These are phyloP conservation scores for Acacia concinna DNA, from an alignment of 331 rosid genomes.

Conservation along the genomic window DNA sequence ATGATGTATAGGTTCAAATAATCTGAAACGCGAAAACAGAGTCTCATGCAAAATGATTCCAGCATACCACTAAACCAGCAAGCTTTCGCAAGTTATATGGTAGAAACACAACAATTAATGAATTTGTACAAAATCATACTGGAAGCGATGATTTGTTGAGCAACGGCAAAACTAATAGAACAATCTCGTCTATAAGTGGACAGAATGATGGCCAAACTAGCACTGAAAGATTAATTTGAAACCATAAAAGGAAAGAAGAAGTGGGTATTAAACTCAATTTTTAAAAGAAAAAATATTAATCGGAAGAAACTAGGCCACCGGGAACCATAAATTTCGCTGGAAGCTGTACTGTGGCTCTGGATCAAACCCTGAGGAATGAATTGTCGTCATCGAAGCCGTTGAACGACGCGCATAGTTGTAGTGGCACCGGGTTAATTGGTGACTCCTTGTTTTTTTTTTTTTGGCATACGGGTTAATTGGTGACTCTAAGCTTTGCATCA, in stretches of 20 bases:
- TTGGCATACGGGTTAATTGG: too few species aligned
- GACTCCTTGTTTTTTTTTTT: too few species aligned
- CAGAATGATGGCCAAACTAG: background rate
- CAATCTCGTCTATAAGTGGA: background rate
- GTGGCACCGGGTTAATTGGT: constrained; percentile 63
- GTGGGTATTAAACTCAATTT: background rate
- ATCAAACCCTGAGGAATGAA: constrained; percentile 73
- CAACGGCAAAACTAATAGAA: background rate
- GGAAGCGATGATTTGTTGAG: background rate
- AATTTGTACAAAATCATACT: background rate
- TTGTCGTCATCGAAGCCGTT: constrained; percentile 37
- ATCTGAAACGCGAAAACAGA: too few species aligned
- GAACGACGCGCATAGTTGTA: constrained; percentile 69
- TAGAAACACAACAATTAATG: background rate
- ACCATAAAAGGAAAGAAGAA: background rate
- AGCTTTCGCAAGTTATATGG: too few species aligned
- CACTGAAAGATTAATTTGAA: background rate
- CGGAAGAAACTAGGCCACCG: background rate
- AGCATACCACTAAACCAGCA: too few species aligned
- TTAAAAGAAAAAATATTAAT: background rate
- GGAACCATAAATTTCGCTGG: constrained; percentile 85
- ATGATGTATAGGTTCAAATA: too few species aligned
- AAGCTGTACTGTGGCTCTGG: constrained; percentile 96
- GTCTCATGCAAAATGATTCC: too few species aligned
- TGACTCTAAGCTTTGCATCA: too few species aligned